These are phyloP conservation scores for Hypoxylon trugodes DNA, from an alignment of 495 filamentous ascomycete genomes.

Conservation along the genomic window DNA sequence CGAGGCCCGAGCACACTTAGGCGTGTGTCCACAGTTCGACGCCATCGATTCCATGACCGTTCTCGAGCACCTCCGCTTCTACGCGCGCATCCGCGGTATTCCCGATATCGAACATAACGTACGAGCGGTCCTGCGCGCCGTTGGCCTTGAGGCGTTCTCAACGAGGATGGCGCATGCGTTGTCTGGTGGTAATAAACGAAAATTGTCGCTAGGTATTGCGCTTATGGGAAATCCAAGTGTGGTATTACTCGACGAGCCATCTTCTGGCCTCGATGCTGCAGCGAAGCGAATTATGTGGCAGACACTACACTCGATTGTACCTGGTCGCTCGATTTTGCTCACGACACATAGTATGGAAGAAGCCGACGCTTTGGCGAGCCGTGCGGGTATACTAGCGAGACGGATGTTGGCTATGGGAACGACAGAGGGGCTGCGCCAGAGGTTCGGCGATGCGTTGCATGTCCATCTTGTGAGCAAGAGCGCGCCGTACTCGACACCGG, in stretches of 20 bases:
- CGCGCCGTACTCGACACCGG: constrained; percentile 72
- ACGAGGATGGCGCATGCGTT: constrained; percentile 70
- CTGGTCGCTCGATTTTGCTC: constrained; percentile 69
- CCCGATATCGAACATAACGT: constrained; percentile 70
- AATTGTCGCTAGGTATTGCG: constrained; percentile 77
- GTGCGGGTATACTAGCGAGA: constrained; percentile 76
- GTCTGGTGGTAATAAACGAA: constrained; percentile 78
- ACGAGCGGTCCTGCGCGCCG: constrained; percentile 62
- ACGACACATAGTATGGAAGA: constrained; percentile 88
- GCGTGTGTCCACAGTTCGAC: constrained; percentile 81
- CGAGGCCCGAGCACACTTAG: constrained; percentile 72
- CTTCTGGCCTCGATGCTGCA: constrained; percentile 74
- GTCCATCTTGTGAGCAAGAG: constrained; percentile 77
- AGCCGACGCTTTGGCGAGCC: constrained; percentile 73
- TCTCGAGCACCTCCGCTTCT: constrained; percentile 75
- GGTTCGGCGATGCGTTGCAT: constrained; percentile 69
- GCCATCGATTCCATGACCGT: constrained; percentile 75
- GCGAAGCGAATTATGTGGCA: constrained; percentile 81
- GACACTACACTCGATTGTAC: constrained; percentile 65
- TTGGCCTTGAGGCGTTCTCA: constrained; percentile 66
- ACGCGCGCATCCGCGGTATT: constrained; percentile 75
- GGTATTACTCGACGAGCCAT: constrained; percentile 75
- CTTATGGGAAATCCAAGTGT: constrained; percentile 80
- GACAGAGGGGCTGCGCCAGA: constrained; percentile 63
- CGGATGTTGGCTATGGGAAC: constrained; percentile 76